Conservation (phyloP, 139 green algal genomes). For the Pleodorina starrii region DNA sequence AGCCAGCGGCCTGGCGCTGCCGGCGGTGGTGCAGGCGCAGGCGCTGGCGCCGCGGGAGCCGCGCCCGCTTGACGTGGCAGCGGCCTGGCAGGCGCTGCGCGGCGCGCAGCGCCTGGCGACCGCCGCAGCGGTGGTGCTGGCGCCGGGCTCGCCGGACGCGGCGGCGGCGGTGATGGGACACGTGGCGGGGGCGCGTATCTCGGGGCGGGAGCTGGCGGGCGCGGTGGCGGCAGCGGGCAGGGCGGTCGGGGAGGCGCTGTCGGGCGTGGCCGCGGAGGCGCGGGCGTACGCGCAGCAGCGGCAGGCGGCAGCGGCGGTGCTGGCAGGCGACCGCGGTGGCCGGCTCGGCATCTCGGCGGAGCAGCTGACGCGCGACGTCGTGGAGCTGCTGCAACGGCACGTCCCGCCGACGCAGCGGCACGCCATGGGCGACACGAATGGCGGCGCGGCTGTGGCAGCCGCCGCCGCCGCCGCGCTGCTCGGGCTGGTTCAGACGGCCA, state of each 20-base stretch:
- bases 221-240: not conserved
- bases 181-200: not conserved
- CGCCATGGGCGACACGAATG: not conserved
- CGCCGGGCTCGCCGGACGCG: not conserved
- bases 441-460: not conserved
- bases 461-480: not conserved
- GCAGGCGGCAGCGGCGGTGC: not conserved
- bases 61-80: not conserved
- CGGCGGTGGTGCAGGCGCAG: constrained; percentile 24
- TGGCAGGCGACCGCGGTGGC: not conserved
- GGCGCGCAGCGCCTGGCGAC: constrained; percentile 35
- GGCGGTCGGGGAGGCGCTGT: not conserved
- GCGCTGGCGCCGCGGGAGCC: constrained; percentile 21
- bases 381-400: constrained; percentile 1
- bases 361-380: not conserved
- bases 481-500: not conserved
- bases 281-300: not conserved
- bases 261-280: not conserved
- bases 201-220: constrained; percentile 22
- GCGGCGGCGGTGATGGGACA: not conserved
- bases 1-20: not conserved
- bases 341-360: not conserved
- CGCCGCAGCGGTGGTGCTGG: not conserved
- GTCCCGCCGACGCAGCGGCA: not conserved
- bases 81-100: constrained; percentile 40